Conservation (phyloP, 2,329 filamentous ascomycete species). For the Lasiodiplodia hormozganensis region DNA sequence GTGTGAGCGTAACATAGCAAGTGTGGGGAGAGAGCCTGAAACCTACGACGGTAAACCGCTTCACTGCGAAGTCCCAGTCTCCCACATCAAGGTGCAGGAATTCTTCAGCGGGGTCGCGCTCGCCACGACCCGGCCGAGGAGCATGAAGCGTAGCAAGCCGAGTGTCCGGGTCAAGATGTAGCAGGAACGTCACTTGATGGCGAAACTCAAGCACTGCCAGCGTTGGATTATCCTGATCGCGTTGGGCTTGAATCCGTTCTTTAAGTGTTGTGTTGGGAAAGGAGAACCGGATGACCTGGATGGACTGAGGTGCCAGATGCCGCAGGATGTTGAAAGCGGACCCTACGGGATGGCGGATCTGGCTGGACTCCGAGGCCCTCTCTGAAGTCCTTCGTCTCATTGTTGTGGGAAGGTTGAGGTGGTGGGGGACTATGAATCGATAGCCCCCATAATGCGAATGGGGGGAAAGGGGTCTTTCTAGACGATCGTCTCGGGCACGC, state of each 20-base stretch:
- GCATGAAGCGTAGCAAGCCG: constrained; percentile 5
- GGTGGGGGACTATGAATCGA: neutral
- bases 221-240: neutral
- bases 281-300: neutral
- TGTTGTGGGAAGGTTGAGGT: neutral
- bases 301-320: neutral
- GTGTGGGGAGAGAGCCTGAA: neutral
- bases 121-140: neutral
- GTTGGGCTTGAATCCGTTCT: neutral
- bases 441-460: neutral
- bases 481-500: neutral
- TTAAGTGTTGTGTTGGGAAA: neutral
- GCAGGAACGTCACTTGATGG: neutral
- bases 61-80: neutral
- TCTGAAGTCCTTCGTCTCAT: neutral
- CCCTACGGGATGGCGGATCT: neutral
- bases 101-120: neutral
- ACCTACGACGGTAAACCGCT: neutral
- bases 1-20: neutral
- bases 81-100: neutral
- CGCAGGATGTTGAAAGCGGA: neutral
- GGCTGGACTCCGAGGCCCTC: neutral
- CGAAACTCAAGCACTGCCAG: neutral
- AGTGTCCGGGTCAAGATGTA: neutral
- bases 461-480: neutral